phyloP scores from a whole-genome alignment of 2,329 filamentous ascomycete species.

The Pezicula neosporulosa region DNA sequence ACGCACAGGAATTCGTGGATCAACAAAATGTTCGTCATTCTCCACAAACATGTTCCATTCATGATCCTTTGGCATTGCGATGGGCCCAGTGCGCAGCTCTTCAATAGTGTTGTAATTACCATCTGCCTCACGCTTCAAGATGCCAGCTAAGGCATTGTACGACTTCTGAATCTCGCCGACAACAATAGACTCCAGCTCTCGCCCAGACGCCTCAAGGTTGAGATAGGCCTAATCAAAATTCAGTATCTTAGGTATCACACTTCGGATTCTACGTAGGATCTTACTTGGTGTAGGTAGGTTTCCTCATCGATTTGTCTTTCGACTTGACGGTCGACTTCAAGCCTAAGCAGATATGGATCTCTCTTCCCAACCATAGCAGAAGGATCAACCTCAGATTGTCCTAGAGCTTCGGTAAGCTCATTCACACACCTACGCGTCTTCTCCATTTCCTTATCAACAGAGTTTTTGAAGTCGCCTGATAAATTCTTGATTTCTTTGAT shows the following conservation, averaged over 20 bases:
- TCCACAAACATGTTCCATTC: conserved; percentile 84
- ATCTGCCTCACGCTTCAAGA: conserved; percentile 87
- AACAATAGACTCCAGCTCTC: conserved; percentile 93
- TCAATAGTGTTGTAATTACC: conserved; percentile 75
- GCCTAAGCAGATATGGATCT: conserved; percentile 83
- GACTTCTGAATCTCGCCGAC: conserved; percentile 98
- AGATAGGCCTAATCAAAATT: conserved; percentile 68
- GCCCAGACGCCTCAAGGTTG: conserved; percentile 89
- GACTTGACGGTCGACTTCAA: conserved; percentile 84
- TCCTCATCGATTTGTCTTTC: conserved; percentile 95
- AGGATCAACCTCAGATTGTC: conserved; percentile 75
- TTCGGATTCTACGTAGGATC: conserved; percentile 22
- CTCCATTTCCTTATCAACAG: conserved; percentile 93
- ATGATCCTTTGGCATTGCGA: conserved; percentile 89
- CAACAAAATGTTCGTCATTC: conserved; percentile 79
- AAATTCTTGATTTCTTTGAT: conserved; percentile 97
- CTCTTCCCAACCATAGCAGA: conserved; percentile 76
- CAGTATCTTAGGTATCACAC: conserved; percentile 11
- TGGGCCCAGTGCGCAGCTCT: conserved; percentile 76
- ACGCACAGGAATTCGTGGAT: conserved; percentile 76
- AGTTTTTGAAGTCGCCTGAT: conserved; percentile 94
- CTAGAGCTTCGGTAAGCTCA: conserved; percentile 76
- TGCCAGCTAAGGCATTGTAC: conserved; percentile 89
- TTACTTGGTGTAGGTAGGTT: conserved; percentile 89
- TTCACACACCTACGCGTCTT: conserved; percentile 75